A percentile compares a stretch with the other conserved stretches of the same genome.
Evolutionary conservation across 2,329 filamentous ascomycete species (phyloP).

Genomic region (Scopulariopsis brevicaulis): DNA sequence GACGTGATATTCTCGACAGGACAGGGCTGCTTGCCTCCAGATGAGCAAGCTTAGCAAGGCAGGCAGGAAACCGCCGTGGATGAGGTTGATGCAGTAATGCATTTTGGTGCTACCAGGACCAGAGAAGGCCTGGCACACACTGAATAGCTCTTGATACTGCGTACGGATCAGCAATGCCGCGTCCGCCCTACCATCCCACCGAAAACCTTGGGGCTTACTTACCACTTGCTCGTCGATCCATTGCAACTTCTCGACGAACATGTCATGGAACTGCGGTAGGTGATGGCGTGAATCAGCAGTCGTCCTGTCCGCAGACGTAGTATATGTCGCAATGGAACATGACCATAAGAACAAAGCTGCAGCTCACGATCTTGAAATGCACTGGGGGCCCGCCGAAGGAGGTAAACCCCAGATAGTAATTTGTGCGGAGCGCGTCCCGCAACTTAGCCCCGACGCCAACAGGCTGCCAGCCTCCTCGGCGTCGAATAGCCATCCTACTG

Average conservation of each 20-base stretch:
- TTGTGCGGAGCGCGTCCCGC: constrained; percentile 7
- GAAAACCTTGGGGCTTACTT: constrained; percentile 5
- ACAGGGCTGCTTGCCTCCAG: constrained; percentile 39
- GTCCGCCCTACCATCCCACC: not conserved
- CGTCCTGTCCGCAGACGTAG: not conserved
- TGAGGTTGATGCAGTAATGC: constrained; percentile 54
- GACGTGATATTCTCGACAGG: not conserved
- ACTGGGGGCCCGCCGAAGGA: constrained; percentile 58
- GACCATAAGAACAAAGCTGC: not conserved
- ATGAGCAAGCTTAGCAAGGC: constrained; percentile 49
- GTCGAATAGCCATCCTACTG: constrained; percentile 37
- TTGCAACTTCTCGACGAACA: constrained; percentile 45
- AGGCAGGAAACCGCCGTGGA: constrained; percentile 46
- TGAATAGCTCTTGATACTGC: constrained; percentile 63
- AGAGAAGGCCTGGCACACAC: constrained; percentile 53
- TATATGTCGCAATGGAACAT: not conserved
- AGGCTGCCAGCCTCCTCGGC: not conserved
- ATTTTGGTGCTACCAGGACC: constrained; percentile 63
- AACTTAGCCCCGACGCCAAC: not conserved
- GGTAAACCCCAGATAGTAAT: constrained; percentile 54
- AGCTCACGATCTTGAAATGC: constrained; percentile 50
- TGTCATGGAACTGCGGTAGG: constrained; percentile 34
- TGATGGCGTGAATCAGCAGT: not conserved
- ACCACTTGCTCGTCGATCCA: constrained; percentile 64
- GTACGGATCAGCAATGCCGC: not conserved